These are phyloP conservation scores for Platanthera zijinensis DNA, from an alignment of 106 monocot species.

Conservation along the genomic window DNA sequence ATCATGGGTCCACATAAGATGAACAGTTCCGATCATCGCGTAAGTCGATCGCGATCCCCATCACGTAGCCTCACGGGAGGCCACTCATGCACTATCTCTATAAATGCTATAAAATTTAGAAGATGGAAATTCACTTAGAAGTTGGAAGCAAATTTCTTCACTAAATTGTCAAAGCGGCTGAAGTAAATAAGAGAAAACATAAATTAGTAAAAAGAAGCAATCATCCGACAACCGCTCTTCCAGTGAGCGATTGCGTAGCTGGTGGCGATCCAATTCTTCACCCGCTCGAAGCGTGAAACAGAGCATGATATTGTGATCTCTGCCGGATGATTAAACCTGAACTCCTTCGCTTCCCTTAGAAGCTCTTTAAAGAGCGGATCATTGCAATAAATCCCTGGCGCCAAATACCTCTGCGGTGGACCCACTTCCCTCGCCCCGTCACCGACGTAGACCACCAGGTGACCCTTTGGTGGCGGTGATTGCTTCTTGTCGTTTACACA, in stretches of 20 bases:
- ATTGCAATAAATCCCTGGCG: conserved; percentile 9
- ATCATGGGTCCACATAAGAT: too few species aligned
- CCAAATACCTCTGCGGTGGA: conserved; percentile 12
- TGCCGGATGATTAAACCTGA: conserved; percentile 9
- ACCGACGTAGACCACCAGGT: background rate
- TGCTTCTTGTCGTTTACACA: background rate
- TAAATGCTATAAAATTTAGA: too few species aligned
- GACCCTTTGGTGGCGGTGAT: background rate
- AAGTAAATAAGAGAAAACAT: too few species aligned
- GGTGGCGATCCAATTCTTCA: conserved; percentile 1
- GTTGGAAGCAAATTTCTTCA: too few species aligned
- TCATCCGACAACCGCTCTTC: too few species aligned
- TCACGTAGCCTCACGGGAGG: too few species aligned
- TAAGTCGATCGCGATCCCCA: too few species aligned
- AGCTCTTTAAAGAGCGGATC: conserved; percentile 14
- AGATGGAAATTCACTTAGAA: too few species aligned
- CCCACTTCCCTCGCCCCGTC: background rate
- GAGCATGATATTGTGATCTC: conserved; percentile 17
- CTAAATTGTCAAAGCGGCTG: too few species aligned
- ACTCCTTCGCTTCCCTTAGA: conserved; percentile 13
- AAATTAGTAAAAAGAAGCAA: too few species aligned
- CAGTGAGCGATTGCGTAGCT: background rate
- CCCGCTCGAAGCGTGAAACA: background rate
- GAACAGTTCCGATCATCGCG: too few species aligned
- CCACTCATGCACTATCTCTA: too few species aligned